Base-by-base conservation (phyloP, 2,329 filamentous ascomycete species). In the Grosmannia clavigera region DNA sequence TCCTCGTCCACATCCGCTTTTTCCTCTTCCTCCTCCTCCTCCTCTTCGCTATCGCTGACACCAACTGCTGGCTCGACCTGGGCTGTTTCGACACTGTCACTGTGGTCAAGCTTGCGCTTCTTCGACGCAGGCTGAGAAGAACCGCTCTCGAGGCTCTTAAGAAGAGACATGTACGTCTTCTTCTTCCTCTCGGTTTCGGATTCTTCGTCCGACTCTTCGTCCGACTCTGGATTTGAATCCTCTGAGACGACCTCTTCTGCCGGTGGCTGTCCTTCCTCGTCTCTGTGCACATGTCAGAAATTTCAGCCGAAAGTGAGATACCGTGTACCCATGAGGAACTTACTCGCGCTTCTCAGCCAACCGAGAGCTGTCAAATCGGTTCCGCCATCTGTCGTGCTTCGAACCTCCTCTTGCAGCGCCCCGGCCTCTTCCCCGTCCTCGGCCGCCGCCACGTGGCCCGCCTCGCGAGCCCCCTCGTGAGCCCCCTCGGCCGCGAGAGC, bases 121-220 rank as follows among this genome's bases (percentile, higher is more conserved):
- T 86, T 86, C 1, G 60, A 56, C 1, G 78, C 71, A 51, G 74
- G 76, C 2, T 76, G 78, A 27, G 64, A 67, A 27, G 71, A 67
- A 3, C 74, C 72, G 31, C 79, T 75, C 3, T 75, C 73, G 56
- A 86, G 72, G 61, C 79, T 84, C 66, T 84, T 78, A 66, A 86
- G 73, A 7, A 86, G 73, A 9, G 80, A 74, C 71, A 79, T 73
- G 64, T 86, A 86, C 3, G 83, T 78, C 35, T 62, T 55, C 27
- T 58, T 59, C 16, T 63, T 62, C 35, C 33, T 57, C 35, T 60
- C 61, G 5, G 38, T 43, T 1, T 59, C 52, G 2, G 52, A 55
- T n/a, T 59, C 58, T 19, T 48, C 53, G 22, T 53, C 48, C 1
- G 57, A 40, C 14, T 53, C 57, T 12, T 33, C 38, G 14, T 55